These are phyloP conservation scores for Sclerotinia borealis DNA, from an alignment of 2,329 filamentous ascomycete species.

Conservation along the genomic window DNA sequence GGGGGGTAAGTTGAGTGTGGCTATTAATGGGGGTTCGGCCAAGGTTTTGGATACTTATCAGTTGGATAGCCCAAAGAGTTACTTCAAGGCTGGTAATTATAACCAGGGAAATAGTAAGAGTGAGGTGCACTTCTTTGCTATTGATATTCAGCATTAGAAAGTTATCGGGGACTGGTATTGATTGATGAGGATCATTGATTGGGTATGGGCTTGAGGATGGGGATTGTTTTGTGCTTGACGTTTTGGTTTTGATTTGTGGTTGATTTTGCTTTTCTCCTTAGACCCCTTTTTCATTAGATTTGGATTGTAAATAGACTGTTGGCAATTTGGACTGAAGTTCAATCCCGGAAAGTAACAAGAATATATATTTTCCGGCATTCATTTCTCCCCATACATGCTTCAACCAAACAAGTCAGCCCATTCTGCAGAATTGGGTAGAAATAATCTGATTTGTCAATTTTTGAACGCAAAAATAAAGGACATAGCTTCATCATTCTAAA, in stretches of 20 bases:
- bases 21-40: constrained; percentile 29
- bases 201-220: background rate
- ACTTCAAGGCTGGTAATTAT: constrained; percentile 38
- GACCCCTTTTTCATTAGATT: background rate
- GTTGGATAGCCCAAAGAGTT: constrained; percentile 31
- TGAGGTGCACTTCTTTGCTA: constrained; percentile 16
- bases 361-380: background rate
- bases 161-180: background rate
- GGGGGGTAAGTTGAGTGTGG: constrained; percentile 31
- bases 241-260: background rate
- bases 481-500: background rate
- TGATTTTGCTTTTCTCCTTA: accelerated
- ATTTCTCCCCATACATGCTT: background rate
- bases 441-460: background rate
- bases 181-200: too few relatives aligned
- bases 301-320: background rate
- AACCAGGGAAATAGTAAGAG: constrained; percentile 29
- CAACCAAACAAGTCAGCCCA: background rate
- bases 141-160: constrained; percentile 6
- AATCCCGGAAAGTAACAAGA: background rate
- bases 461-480: background rate
- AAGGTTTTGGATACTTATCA: constrained; percentile 29
- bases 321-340: background rate
- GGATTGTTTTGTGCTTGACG: background rate
- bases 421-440: accelerated